Evolutionary conservation across 2,329 filamentous ascomycete genomes (phyloP).

Genomic region (Verticillium dahliae): DNA sequence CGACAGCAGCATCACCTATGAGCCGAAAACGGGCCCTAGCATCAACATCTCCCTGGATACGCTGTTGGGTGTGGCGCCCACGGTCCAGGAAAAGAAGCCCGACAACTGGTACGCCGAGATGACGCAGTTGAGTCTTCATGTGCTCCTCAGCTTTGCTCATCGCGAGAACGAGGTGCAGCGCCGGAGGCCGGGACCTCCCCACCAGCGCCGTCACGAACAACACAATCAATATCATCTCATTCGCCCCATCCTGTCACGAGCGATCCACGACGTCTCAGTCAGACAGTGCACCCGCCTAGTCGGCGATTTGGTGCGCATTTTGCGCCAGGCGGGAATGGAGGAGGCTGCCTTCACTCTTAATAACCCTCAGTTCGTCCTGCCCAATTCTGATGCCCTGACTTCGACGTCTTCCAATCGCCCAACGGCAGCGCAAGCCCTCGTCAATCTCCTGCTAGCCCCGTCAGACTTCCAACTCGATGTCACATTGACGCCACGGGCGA

Average conservation of each 20-base stretch:
- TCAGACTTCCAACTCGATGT: conserved; percentile 36
- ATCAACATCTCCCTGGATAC: conserved; percentile 44
- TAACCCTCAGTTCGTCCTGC: conserved; percentile 24
- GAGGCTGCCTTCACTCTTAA: conserved; percentile 34
- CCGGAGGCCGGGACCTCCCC: conserved; percentile 45
- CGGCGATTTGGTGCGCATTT: conserved; percentile 32
- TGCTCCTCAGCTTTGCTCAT: conserved; percentile 75
- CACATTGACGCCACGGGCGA: conserved; percentile 34
- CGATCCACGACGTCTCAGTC: conserved; percentile 35
- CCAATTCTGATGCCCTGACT: conserved; percentile 17
- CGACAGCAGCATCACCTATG: conserved; percentile 50
- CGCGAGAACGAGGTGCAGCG: conserved; percentile 65
- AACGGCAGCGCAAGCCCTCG: conserved; percentile 35
- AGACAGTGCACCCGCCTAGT: conserved; percentile 32
- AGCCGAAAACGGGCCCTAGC: conserved; percentile 44
- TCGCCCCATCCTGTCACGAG: conserved; percentile 43
- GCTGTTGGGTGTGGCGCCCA: conserved; percentile 7
- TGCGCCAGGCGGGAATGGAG: conserved; percentile 38
- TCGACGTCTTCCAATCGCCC: conserved; percentile 26
- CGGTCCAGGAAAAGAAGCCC: conserved; percentile 22
- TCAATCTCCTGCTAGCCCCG: conserved; percentile 34
- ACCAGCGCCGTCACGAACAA: conserved; percentile 30
- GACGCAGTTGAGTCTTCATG: conserved; percentile 60
- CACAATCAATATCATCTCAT: conserved; percentile 44
- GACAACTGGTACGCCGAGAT: conserved; percentile 54